A percentile compares a stretch with the other conserved stretches of the same genome.
Evolutionary conservation across 1,284 basidiomycete genomes (phyloP).

Genomic region (Anthracocystis setariae): DNA sequence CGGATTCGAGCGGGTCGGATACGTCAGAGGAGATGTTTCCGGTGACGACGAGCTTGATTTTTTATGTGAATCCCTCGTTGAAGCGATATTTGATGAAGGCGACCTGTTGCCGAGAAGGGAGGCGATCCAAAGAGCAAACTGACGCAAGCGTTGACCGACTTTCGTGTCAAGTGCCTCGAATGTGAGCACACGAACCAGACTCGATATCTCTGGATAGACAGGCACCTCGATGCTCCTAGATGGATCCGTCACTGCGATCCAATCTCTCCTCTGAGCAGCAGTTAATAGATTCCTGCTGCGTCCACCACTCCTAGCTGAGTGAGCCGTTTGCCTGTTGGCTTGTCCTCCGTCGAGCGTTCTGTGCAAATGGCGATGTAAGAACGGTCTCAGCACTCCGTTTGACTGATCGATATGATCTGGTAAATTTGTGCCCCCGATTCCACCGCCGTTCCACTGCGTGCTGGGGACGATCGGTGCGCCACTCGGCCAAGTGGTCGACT

Average conservation of each 20-base stretch:
- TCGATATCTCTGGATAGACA: conserved; percentile 30
- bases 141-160: conserved; percentile 7
- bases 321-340: neutral
- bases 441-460: conserved; percentile 42
- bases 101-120: neutral
- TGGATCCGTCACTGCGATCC: conserved; percentile 48
- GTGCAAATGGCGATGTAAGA: conserved; percentile 6
- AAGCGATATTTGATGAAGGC: neutral
- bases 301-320: neutral
- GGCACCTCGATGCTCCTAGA: conserved; percentile 33
- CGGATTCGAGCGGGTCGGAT: neutral
- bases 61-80: neutral
- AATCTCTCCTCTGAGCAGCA: conserved; percentile 35
- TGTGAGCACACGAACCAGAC: conserved; percentile 26
- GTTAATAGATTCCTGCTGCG: neutral
- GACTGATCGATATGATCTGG: conserved; percentile 12
- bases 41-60: neutral
- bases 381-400: conserved; percentile 8
- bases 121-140: conserved; percentile 14
- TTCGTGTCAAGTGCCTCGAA: conserved; percentile 31
- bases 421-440: conserved; percentile 32
- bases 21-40: neutral
- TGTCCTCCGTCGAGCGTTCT: neutral
- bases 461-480: conserved; percentile 30
- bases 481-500: conserved; percentile 25